These are phyloP conservation scores for Thelonectria blattea DNA, from an alignment of 2,329 filamentous ascomycete genomes.

Conservation along the genomic window DNA sequence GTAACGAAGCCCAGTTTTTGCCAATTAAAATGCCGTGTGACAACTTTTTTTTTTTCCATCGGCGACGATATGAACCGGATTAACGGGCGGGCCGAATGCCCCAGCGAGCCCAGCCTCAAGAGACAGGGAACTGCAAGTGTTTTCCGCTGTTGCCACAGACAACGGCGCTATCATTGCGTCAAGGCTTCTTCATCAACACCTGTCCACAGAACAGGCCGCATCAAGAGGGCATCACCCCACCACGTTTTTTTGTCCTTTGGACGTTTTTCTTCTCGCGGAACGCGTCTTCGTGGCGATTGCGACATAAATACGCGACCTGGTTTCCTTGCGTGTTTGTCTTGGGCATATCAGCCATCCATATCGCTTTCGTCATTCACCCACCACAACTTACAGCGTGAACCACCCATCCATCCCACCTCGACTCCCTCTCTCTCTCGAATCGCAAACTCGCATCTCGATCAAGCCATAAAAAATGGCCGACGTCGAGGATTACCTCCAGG, in stretches of 20 bases:
- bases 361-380: slow-evolving; percentile 25
- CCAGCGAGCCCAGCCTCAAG: slow-evolving; percentile 23
- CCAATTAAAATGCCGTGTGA: too few relatives aligned
- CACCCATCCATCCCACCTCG: slow-evolving; percentile 16
- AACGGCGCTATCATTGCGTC: slow-evolving; percentile 45
- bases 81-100: too few relatives aligned
- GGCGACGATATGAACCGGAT: too few relatives aligned
- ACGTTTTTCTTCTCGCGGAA: slow-evolving; percentile 3
- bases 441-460: slow-evolving; percentile 1
- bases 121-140: slow-evolving; percentile 27
- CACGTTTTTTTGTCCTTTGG: slow-evolving; percentile 15
- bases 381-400: slow-evolving; percentile 25
- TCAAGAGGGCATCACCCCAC: slow-evolving; percentile 33
- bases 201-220: slow-evolving; percentile 27
- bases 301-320: not conserved
- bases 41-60: too few relatives aligned
- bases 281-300: slow-evolving; percentile 3
- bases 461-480: slow-evolving; percentile 62
- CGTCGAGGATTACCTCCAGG: slow-evolving; percentile 82
- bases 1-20: too few relatives aligned
- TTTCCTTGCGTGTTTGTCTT: not conserved
- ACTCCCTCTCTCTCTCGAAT: not conserved
- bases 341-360: slow-evolving; percentile 1
- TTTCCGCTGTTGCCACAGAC: slow-evolving; percentile 48
- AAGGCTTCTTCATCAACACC: slow-evolving; percentile 41